Evolutionary conservation across 306 rosid genomes (phyloP).

Genomic region (Begonia loranthoides): DNA sequence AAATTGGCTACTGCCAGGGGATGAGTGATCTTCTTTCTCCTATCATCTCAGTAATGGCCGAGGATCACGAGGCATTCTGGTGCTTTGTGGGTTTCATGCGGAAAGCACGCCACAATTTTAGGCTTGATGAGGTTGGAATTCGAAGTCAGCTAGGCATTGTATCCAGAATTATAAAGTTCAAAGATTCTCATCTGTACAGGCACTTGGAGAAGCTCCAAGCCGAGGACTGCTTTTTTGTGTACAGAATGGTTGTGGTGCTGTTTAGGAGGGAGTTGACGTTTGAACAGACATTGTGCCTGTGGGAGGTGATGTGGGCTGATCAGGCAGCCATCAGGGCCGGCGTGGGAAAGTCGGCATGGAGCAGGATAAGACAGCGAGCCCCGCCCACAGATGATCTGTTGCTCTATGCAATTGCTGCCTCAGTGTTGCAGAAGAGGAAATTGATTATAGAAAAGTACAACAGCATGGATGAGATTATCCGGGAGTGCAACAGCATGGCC

Average conservation of each 20-base stretch:
- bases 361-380: slow-evolving; percentile 92
- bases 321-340: slow-evolving; percentile 97
- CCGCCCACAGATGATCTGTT: slow-evolving; percentile 89
- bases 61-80: slow-evolving; percentile 98
- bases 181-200: slow-evolving; percentile 81
- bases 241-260: slow-evolving; percentile 95
- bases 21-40: slow-evolving; percentile 99
- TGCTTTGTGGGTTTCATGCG: slow-evolving; percentile 99
- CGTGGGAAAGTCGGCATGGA: slow-evolving; percentile 86
- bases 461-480: slow-evolving; percentile 97
- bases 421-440: slow-evolving; percentile 84
- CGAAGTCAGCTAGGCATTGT: slow-evolving; percentile 80
- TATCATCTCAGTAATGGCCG: slow-evolving; percentile 61
- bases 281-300: slow-evolving; percentile 89
- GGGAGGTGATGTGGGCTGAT: slow-evolving; percentile 99
- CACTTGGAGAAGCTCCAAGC: slow-evolving; percentile 95
- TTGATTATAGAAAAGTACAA: slow-evolving; percentile 82
- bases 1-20: slow-evolving; percentile 99
- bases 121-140: slow-evolving; percentile 97
- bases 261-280: slow-evolving; percentile 92
- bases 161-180: slow-evolving; percentile 70
- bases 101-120: slow-evolving; percentile 95
- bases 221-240: slow-evolving; percentile 96
- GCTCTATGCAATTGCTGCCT: slow-evolving; percentile 94
- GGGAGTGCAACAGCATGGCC: slow-evolving; percentile 97